phyloP scores from a whole-genome alignment of 2,329 filamentous ascomycete genomes.

The Aspergillus floridensis region DNA sequence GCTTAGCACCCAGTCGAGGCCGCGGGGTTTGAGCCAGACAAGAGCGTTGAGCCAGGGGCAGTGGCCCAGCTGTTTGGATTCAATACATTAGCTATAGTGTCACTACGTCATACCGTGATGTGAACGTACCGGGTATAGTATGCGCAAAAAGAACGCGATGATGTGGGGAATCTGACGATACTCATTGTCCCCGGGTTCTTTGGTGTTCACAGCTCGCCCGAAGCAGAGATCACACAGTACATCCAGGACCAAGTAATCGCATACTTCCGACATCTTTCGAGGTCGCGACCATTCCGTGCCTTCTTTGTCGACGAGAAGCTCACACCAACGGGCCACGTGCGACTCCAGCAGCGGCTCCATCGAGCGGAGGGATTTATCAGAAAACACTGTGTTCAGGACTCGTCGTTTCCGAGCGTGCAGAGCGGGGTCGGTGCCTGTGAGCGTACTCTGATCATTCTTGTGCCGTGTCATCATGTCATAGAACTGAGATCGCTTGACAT shows the following conservation, averaged over 20 bases:
- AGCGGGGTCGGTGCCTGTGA: background rate
- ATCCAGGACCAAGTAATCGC: conserved; percentile 9
- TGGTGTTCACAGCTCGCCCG: background rate
- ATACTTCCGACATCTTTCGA: conserved; percentile 7
- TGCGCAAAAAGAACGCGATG: conserved; percentile 2
- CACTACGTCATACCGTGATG: too few species aligned
- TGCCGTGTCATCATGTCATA: conserved; percentile 8
- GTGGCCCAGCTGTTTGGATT: background rate
- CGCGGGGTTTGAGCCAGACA: conserved; percentile 4
- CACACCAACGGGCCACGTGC: conserved; percentile 4
- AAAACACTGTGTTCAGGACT: conserved; percentile 1
- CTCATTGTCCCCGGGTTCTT: conserved; percentile 3
- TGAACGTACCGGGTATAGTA: conserved; percentile 3
- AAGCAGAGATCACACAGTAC: conserved; percentile 8
- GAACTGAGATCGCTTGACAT: conserved; percentile 6
- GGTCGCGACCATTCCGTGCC: background rate
- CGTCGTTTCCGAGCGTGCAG: conserved; percentile 2
- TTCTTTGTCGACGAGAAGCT: background rate
- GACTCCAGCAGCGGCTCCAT: conserved; percentile 3
- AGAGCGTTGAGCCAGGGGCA: background rate
- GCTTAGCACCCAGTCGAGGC: background rate
- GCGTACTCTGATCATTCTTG: background rate
- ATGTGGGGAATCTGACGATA: conserved; percentile 6
- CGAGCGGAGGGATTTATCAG: background rate
- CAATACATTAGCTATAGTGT: background rate